phyloP scores from a whole-genome alignment of 2,329 filamentous ascomycete genomes.

The Lecanicillium sp. region DNA sequence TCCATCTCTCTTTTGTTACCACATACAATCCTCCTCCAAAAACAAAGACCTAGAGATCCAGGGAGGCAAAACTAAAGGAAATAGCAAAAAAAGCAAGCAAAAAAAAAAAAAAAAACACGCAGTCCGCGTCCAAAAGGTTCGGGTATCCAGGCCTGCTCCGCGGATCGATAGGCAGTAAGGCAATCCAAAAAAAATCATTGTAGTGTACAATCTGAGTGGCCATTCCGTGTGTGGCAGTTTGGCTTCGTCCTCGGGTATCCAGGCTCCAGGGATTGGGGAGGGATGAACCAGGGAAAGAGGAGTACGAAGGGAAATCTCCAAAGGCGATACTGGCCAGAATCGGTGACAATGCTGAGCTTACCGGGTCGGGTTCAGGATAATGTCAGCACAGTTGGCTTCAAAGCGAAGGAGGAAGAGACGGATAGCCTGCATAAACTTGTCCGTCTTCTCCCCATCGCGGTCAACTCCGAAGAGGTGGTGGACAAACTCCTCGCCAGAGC shows the following conservation, averaged over 20 bases:
- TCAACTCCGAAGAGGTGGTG: constrained; percentile 92
- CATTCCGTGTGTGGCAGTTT: constrained; percentile 18
- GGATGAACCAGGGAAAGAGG: constrained; percentile 13
- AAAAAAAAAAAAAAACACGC: constrained; percentile 15
- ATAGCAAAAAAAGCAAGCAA: constrained; percentile 14
- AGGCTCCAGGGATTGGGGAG: constrained; percentile 15
- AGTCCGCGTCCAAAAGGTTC: constrained; percentile 14
- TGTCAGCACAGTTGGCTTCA: constrained; percentile 90
- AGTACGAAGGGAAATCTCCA: constrained; percentile 7
- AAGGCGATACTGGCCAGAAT: constrained; percentile 6
- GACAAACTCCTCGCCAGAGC: constrained; percentile 90
- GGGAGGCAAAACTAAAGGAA: constrained; percentile 17
- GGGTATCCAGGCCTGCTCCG: constrained; percentile 7
- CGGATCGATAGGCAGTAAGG: constrained; percentile 13
- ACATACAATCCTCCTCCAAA: no score
- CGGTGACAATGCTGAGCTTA: constrained; percentile 23
- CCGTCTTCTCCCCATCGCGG: constrained; percentile 78
- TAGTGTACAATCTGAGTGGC: constrained; percentile 20
- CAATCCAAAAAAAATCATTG: constrained; percentile 12
- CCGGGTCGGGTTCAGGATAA: constrained; percentile 55
- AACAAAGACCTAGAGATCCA: constrained; percentile 6
- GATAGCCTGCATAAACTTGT: constrained; percentile 85
- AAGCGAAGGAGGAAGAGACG: constrained; percentile 88
- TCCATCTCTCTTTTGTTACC: constrained; percentile 2
- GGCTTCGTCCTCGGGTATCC: constrained; percentile 12